Evolutionary conservation across 345 rosid species (phyloP), one percentile per base, ranked within the genome.

Genomic region (Populus tremula): DNA sequence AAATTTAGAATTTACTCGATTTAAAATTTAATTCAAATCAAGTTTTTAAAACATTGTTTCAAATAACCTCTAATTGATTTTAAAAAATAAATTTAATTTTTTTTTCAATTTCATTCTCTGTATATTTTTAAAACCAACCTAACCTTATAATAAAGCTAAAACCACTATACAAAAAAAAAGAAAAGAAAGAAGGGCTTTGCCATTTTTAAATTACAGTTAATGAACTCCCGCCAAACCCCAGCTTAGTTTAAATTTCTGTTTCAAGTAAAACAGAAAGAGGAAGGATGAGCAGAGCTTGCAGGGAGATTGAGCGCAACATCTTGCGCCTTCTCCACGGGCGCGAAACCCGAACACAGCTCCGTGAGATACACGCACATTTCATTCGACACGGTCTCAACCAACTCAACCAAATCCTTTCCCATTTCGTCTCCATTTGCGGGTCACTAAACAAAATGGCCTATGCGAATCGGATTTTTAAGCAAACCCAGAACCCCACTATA

Each of bases 351-450:
- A 82, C 79, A 41, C 85, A 78, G n/a, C 87, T 91, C 76, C 85
- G 82, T 23, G 83, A 91, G 87, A 89, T 90, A 70, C 94, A 92
- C 76, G 93, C 89, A 35, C 92, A 86, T 77, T 83, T 91, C 71
- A 85, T 91, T 80, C 93, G 91, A 71, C 90, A 88, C 65, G 82
- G 76, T 39, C 89, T 88, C 38, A 84, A 86, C 80, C 89, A 84
- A 16, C 81, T 87, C 82, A 92, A 87, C 79, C 91, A 83, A 50
- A 76, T 91, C 71, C 80, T 90, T 66, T 81, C 92, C 11, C 97
- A 92, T 73, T 92, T 90, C 82, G 87, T 91, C 82, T 87, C 92
- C 72, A 88, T 92, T 71, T 91, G 94, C 49, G 91, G 90, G 20
- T 78, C 92, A 31, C 83, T 87, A 13, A 74, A 83, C 75, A 72